Evolutionary conservation across 176 grass and related monocot genomes (phyloP).

Genomic region (Triticum urartu): DNA sequence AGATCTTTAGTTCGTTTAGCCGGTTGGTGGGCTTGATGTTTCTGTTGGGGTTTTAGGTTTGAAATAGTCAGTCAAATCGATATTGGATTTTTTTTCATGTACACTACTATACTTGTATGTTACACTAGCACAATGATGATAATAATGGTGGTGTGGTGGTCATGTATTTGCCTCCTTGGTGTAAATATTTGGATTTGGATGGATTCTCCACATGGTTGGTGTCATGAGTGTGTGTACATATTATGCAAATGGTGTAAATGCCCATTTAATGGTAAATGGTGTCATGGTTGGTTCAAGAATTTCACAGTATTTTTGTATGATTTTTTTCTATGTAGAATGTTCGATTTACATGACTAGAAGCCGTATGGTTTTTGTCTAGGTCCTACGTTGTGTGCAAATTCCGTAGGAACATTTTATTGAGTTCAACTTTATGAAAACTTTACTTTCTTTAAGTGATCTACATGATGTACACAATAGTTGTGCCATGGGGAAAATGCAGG

Average conservation of each 20-base stretch:
- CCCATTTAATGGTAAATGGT: too few relatives aligned
- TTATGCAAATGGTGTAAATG: too few relatives aligned
- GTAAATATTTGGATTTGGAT: background rate
- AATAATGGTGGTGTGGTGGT: background rate
- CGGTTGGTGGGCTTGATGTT: background rate
- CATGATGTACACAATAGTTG: background rate
- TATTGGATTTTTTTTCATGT: background rate
- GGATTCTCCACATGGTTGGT: background rate
- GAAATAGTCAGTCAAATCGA: background rate
- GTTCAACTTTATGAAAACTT: background rate
- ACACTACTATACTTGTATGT: background rate
- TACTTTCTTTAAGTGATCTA: background rate
- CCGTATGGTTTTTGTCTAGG: background rate
- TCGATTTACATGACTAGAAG: background rate
- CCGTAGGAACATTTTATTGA: background rate
- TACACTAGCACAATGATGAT: background rate
- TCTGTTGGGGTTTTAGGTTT: background rate
- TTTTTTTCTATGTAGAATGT: background rate
- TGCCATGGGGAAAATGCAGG: too few relatives aligned
- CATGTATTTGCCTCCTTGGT: conserved; percentile 1
- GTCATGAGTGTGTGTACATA: background rate
- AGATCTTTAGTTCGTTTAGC: background rate
- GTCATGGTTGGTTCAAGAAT: too few relatives aligned
- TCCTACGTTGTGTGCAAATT: background rate
- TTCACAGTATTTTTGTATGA: background rate